These are phyloP conservation scores for Coffea humblotiana DNA, from an alignment of 305 asterid genomes.

Conservation along the genomic window DNA sequence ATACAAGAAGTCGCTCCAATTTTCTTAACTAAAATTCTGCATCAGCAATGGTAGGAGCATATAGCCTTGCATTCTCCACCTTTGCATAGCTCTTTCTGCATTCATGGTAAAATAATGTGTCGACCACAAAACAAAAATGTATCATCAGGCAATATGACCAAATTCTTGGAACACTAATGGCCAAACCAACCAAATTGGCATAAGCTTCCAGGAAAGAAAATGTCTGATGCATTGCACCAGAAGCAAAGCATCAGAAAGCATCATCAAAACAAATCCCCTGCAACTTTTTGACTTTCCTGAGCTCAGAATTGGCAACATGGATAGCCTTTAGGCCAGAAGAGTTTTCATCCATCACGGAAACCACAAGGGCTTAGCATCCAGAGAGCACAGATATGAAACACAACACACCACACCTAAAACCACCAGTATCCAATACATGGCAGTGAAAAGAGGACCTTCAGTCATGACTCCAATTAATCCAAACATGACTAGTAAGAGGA, in stretches of 20 bases:
- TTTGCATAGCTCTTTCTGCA: not conserved
- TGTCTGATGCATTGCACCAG: not conserved
- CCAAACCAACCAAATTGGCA: not conserved
- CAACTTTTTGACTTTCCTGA: slow-evolving; percentile 45
- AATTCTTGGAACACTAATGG: not conserved
- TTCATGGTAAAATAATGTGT: slow-evolving; percentile 15
- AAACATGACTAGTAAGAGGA: not conserved
- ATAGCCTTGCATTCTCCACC: not conserved
- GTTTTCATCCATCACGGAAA: slow-evolving; percentile 50
- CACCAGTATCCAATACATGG: not conserved
- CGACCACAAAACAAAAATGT: slow-evolving; percentile 2
- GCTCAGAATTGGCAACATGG: slow-evolving; percentile 29
- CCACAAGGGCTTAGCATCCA: slow-evolving; percentile 48
- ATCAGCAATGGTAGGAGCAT: not conserved
- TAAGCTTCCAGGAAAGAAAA: no score
- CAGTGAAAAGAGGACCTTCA: not conserved
- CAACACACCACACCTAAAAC: slow-evolving; percentile 4
- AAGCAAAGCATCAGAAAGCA: not conserved
- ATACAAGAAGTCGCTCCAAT: not conserved
- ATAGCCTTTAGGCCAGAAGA: slow-evolving; percentile 45
- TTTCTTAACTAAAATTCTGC: not conserved
- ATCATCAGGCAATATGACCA: slow-evolving; percentile 11
- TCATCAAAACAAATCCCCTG: slow-evolving; percentile 14
- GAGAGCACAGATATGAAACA: slow-evolving; percentile 27
- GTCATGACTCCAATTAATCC: not conserved